Percentiles rank a stretch among this genome's conserved stretches.
These are phyloP conservation scores for Alternaria gansuensis DNA, from an alignment of 2,329 filamentous ascomycete genomes.

Conservation along the genomic window DNA sequence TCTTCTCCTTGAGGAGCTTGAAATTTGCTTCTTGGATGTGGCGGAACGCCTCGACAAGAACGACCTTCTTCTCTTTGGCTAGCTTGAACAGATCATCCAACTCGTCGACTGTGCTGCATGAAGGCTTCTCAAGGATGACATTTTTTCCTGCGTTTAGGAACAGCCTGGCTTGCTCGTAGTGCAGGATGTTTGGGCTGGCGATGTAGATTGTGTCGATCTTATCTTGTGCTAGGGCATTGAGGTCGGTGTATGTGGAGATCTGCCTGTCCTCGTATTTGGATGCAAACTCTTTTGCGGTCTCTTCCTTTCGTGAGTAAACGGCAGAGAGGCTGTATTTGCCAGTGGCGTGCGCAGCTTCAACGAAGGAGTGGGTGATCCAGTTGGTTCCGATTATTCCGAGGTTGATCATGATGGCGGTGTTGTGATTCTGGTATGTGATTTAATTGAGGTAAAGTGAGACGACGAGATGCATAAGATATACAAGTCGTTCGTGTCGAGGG, in stretches of 20 bases:
- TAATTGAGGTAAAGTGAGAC: background rate
- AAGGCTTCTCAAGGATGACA: slow-evolving; percentile 62
- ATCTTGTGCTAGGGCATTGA: slow-evolving; percentile 53
- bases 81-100: slow-evolving; percentile 56
- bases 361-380: slow-evolving; percentile 62
- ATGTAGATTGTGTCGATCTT: slow-evolving; percentile 59
- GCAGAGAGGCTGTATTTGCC: slow-evolving; percentile 56
- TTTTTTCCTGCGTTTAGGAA: slow-evolving; percentile 58
- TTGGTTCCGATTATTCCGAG: slow-evolving; percentile 59
- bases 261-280: slow-evolving; percentile 50
- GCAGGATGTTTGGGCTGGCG: slow-evolving; percentile 60
- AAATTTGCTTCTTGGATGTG: slow-evolving; percentile 62
- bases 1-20: slow-evolving; percentile 53
- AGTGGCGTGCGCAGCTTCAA: slow-evolving; percentile 56
- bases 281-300: slow-evolving; percentile 56
- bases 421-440: background rate
- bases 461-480: slow-evolving; percentile 2
- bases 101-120: slow-evolving; percentile 55
- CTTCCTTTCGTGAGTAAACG: slow-evolving; percentile 58
- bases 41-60: slow-evolving; percentile 60
- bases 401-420: slow-evolving; percentile 46
- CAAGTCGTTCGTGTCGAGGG: slow-evolving; percentile 10
- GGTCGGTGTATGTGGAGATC: slow-evolving; percentile 52
- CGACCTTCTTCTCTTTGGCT: slow-evolving; percentile 54
- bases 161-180: slow-evolving; percentile 57